A percentile compares a stretch with the other conserved stretches of the same genome.
These are phyloP conservation scores for Xylaria venustula DNA, from an alignment of 495 filamentous ascomycete genomes.

Conservation along the genomic window DNA sequence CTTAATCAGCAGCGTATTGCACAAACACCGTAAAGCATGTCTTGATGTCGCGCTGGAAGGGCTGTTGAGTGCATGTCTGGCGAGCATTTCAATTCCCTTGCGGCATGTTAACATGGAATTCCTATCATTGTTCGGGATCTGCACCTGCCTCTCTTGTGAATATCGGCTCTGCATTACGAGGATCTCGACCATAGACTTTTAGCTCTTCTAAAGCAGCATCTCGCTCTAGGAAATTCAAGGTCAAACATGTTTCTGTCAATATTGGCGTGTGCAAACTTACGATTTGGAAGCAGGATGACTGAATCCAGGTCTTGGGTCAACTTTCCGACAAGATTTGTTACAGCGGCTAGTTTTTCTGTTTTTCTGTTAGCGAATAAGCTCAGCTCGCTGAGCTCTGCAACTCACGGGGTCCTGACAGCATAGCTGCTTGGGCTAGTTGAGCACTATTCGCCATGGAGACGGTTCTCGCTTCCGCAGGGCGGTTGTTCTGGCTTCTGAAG, in stretches of 20 bases:
- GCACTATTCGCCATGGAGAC: conserved; percentile 18
- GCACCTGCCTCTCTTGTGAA: conserved; percentile 69
- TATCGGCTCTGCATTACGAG: conserved; percentile 70
- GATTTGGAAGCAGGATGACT: conserved; percentile 50
- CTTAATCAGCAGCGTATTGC: conserved; percentile 79
- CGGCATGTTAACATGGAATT: conserved; percentile 11
- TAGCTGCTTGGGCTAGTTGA: conserved; percentile 16
- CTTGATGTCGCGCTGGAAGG: conserved; percentile 59
- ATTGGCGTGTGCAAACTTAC: conserved; percentile 43
- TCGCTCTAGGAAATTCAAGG: conserved; percentile 50
- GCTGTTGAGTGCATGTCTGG: conserved; percentile 69
- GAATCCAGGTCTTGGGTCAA: conserved; percentile 59
- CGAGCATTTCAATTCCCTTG: conserved; percentile 76
- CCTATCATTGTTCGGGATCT: not conserved
- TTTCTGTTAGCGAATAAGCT: conserved; percentile 12
- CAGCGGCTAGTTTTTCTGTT: conserved; percentile 63
- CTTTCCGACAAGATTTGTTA: conserved; percentile 56
- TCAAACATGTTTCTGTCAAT: conserved; percentile 4
- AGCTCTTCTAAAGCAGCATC: conserved; percentile 65
- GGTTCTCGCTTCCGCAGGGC: not conserved
- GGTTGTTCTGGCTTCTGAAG: conserved; percentile 2
- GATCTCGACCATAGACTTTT: conserved; percentile 74
- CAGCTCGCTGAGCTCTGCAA: not conserved
- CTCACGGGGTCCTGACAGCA: conserved; percentile 27
- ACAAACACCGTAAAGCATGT: conserved; percentile 80